Evolutionary conservation across 1,284 basidiomycete species (phyloP).

Genomic region (Rhodotorula sp.): DNA sequence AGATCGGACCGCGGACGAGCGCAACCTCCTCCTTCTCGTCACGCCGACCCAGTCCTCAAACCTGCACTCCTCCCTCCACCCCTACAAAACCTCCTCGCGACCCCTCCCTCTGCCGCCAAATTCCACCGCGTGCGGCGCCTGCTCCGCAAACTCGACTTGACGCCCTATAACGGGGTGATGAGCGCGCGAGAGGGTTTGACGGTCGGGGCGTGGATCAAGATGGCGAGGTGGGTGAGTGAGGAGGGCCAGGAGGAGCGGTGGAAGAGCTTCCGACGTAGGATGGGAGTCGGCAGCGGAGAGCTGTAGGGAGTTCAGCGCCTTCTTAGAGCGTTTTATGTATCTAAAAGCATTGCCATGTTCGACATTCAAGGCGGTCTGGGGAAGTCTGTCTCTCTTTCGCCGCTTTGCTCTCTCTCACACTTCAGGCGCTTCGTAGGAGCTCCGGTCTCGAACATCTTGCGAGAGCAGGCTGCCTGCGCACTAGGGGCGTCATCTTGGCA

Average conservation of each 20-base stretch:
- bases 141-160: constrained; percentile 42
- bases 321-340: no score
- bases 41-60: constrained; percentile 3
- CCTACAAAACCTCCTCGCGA: background rate
- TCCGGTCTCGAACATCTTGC: no score
- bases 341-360: no score
- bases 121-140: constrained; percentile 1
- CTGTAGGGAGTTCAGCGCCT: background rate
- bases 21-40: no score
- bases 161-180: constrained; percentile 63
- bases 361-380: no score
- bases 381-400: no score
- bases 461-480: no score
- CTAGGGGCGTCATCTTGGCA: no score
- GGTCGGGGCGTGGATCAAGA: constrained; percentile 69
- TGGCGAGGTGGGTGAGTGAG: constrained; percentile 64
- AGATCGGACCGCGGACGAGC: fast-evolving
- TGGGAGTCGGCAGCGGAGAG: constrained; percentile 58
- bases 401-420: no score
- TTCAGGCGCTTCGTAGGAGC: no score
- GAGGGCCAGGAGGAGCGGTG: constrained; percentile 53
- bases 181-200: constrained; percentile 61
- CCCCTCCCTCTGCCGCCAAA: background rate
- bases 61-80: background rate
- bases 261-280: constrained; percentile 63